Base-by-base conservation (phyloP, 768 basidiomycete species). In the Phylloporus rhodoxanthus region DNA sequence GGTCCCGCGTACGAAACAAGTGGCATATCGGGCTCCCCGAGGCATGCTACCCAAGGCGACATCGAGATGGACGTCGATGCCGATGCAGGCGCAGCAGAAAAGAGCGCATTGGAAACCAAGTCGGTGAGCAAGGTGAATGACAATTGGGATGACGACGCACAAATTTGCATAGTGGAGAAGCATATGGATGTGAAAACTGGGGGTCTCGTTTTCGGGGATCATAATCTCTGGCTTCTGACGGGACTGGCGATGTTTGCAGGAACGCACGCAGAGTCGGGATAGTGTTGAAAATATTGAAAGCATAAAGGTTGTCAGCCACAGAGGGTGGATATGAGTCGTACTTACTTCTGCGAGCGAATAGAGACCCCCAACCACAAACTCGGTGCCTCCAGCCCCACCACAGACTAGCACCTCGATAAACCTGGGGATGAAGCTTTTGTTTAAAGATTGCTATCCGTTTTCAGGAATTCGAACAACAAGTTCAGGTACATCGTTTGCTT, bases 401-500 rank as follows among this genome's bases (percentile, higher is more conserved):
- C 75, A 75, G 3, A 73, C 80, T 34, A 96, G 71, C 37, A 91
- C 75, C 67, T 96, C 93, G 21, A 93, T 72, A 39, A 96, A 82
- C 40, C 95, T 70, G 59, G 87, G 79, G 23, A 97, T 76, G 52
- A 96, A 81, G 1, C 91, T 90, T 64, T 82, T 83, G 15, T 77
- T 41, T 80, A 79, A 0, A 66, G 50, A 48, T 78, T 76, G 28
- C 58, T 59, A 55, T 85, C 85, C 3, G 75, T 76, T 68, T 94
- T 95, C 56, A 96, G 69, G 2, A 88, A 85, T 59, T 90, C 93
- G 79, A 94, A 94, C 17, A 97, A 67, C 15, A 99, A 69, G 63
- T 97, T 98, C 48, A 99, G 78, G 67, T 95, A 98, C 84, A 98
- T 88, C 5, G 93, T 92, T 64, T 98, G 93, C 62, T 98, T 98